Evolutionary conservation across 177 flowering plant genomes (phyloP), one percentile per base, ranked within the genome.

Genomic region (Tripterygium wilfordii): DNA sequence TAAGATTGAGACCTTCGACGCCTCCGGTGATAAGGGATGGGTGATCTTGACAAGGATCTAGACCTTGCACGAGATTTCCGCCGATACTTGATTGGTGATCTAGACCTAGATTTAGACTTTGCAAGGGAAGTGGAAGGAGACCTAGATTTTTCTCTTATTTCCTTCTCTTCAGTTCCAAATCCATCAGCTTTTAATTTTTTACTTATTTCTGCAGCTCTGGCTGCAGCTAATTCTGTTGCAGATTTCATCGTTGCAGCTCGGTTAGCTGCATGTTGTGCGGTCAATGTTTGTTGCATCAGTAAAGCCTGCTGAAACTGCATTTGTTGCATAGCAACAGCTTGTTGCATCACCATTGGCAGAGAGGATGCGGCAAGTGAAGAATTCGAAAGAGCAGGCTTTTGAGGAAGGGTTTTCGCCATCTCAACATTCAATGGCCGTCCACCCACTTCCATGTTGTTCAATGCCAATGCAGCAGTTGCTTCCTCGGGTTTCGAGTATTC

Each of bases 321-420:
- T 61, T 94, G 99, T 57, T 94, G 99, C 97, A 90, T 81, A 14
- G 96, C 96, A 60, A 90, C 97, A 60, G 99, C 96, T 68, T 94
- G 99, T 65, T 94, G 97, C 99, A 94, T 89, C 65, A 83, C 72
- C 78, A 83, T 54, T 8, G 95, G 92, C 32, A 85, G 68, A 58
- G 96, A 86, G 35, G 96, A 74, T 39, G 85, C 79, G 44, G 63
- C 61, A 59, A 63, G 1, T 25, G 77, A 38, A 21, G 85, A 56
- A 58, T 62, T 73, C 28, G 58, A 32, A 37, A 54, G 3, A 45
- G 79, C 56, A 22, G 94, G 62, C 51, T 83, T 89, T 23, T 51
- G 82, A 57, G 99, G 97, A 58, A 87, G 88, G 15, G 95, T 74
- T 61, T 83, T 94, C 14, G 97, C 97, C 95, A 94, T 94, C 73